These are phyloP conservation scores for Syncephalastrum sp. DNA, from an alignment of 371 early-diverging fungal genomes.

Conservation along the genomic window DNA sequence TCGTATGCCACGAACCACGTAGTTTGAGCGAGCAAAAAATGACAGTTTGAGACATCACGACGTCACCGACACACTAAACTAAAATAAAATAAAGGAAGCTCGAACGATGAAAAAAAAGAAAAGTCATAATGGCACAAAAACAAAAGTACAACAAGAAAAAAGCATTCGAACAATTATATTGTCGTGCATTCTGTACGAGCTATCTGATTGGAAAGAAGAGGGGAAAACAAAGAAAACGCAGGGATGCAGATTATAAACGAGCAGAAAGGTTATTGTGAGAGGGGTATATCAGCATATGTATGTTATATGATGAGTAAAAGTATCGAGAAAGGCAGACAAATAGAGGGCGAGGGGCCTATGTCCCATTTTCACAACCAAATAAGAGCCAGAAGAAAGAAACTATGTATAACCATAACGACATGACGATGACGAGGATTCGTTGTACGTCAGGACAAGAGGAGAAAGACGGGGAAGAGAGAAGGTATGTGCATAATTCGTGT, in stretches of 20 bases:
- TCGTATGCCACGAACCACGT: constrained; percentile 56
- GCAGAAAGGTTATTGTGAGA: not conserved
- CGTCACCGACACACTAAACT: not conserved
- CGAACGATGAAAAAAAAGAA: no score
- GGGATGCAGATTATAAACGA: constrained; percentile 2
- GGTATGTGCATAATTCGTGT: constrained; percentile 2
- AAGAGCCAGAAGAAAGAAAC: not conserved
- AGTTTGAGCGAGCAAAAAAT: constrained; percentile 57
- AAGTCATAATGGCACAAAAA: no score
- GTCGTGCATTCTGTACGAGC: not conserved
- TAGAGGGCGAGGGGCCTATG: no score
- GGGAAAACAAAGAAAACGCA: not conserved
- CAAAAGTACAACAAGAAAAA: no score
- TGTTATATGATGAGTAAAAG: no score
- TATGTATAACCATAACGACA: no score
- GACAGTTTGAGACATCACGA: constrained; percentile 8
- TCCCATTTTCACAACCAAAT: no score
- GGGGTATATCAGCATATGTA: no score
- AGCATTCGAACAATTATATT: no score
- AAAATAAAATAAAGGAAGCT: no score
- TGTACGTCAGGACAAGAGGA: constrained; percentile 3
- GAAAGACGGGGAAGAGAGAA: not conserved
- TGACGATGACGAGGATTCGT: constrained; percentile 12
- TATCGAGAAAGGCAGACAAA: not conserved
- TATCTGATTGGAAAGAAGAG: not conserved